Evolutionary conservation across 202 grass and related monocot genomes (phyloP), one percentile per base, ranked within the genome.

Genomic region (Zoysia matrella): DNA sequence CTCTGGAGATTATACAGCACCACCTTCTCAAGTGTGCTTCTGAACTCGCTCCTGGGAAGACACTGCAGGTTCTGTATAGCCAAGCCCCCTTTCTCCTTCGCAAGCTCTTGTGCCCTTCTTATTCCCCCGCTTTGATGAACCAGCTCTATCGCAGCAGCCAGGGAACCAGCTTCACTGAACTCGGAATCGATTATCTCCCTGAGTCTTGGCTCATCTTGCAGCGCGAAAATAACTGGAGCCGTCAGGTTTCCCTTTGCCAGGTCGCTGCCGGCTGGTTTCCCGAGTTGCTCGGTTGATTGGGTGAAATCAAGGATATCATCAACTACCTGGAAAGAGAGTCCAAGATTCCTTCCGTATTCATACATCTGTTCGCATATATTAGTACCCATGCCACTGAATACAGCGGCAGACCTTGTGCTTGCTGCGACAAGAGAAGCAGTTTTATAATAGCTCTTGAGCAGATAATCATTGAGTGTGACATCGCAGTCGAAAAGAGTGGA

Each of bases 251-350:
- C 96, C 67, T 95, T 93, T 0, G 84, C 85, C 54, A 99, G 70
- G 60, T 99, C 96, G 8, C 80, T 96, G 40, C 83, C 85, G 1
- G 96, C 87, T 14, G 96, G 93, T 68, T 99, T 99, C 47, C 96
- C 92, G 0, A 99, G 80, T 48, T 99, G 96, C 81, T 93, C 96
- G 2, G 89, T 86, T 51, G 96, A 99, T 53, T 95, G 91, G 67
- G 96, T 99, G 80, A 99, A 94, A 75, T 99, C 93, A 7, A 99
- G 90, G 86, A 99, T 95, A 77, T 95, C 92, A 72, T 99, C 96
- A 8, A 99, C 96, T 1, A 99, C 87, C 66, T 99, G 93, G 80
- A 99, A 99, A 0, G 91, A 95, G 39, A 95, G 90, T 48, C 92
- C 96, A 0, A 99, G 87, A 62, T 95, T 99, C 84, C 89, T 87